Percentiles rank a stretch among this genome's conserved stretches.
These are phyloP conservation scores for Erythrophleum ivorense DNA, from an alignment of 331 rosid species.

Conservation along the genomic window DNA sequence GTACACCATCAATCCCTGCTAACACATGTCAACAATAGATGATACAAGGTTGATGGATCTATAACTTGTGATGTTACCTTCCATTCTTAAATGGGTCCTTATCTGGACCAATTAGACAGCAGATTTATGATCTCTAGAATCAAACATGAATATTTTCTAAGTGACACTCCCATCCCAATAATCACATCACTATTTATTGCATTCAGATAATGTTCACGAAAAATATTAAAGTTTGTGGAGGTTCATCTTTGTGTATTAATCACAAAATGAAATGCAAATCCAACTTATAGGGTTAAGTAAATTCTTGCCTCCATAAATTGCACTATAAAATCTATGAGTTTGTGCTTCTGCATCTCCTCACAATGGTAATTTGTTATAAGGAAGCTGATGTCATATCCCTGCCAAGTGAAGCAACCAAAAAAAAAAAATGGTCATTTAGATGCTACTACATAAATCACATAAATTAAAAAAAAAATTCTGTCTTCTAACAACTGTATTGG, in stretches of 20 bases:
- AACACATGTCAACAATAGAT: not conserved
- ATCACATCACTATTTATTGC: not conserved
- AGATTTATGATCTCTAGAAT: slow-evolving; percentile 9
- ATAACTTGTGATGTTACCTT: not conserved
- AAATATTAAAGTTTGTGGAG: not conserved
- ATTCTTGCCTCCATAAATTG: slow-evolving; percentile 97
- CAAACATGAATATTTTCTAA: slow-evolving; percentile 14
- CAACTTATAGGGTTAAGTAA: slow-evolving; percentile 39
- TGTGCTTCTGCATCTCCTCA: slow-evolving; percentile 96
- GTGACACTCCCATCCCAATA: slow-evolving; percentile 6
- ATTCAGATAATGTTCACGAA: slow-evolving; percentile 19
- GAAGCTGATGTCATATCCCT: slow-evolving; percentile 99
- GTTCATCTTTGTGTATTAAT: not conserved
- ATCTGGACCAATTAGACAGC: slow-evolving; percentile 7
- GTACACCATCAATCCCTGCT: not conserved
- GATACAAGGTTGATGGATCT: not conserved
- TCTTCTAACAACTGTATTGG: slow-evolving; percentile 14
- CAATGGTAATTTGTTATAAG: slow-evolving; percentile 94
- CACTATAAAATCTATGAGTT: slow-evolving; percentile 94
- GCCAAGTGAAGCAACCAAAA: slow-evolving; percentile 46
- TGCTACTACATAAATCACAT: slow-evolving; percentile 9
- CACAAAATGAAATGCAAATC: slow-evolving; percentile 26
- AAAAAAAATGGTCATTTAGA: not conserved
- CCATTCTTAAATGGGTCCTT: not conserved
- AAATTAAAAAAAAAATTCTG: not conserved